Conservation (phyloP, 805 yeast species). For the Candida verbasci region DNA sequence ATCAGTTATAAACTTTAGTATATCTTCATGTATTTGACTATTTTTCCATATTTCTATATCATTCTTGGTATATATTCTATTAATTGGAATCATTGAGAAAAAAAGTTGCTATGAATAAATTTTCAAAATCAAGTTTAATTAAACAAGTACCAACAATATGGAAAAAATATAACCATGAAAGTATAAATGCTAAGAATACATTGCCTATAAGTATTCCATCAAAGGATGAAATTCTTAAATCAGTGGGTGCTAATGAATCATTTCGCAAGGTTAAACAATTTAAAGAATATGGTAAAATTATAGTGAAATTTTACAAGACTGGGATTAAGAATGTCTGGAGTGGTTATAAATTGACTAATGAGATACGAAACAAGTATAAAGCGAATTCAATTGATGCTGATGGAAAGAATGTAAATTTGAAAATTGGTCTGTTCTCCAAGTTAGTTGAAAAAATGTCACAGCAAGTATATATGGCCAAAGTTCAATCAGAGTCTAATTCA, state of each 20-base stretch:
- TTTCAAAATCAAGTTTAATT: constrained; percentile 2
- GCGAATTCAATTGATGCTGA: constrained; percentile 17
- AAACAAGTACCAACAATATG: constrained; percentile 14
- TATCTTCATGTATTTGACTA: constrained; percentile 44
- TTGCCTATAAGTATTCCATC: constrained; percentile 26
- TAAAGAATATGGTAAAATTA: constrained; percentile 38
- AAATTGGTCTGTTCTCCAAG: constrained; percentile 30
- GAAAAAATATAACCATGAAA: constrained; percentile 7
- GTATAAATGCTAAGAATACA: constrained; percentile 25
- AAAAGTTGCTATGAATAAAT: neutral
- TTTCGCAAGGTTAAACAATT: constrained; percentile 28
- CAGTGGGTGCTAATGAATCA: constrained; percentile 18
- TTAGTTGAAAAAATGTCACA: constrained; percentile 34
- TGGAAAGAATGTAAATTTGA: constrained; percentile 22
- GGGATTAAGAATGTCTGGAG: constrained; percentile 57
- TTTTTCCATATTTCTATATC: constrained; percentile 63
- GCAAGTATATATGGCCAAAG: constrained; percentile 28
- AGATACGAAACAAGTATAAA: constrained; percentile 16
- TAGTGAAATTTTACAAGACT: constrained; percentile 50
- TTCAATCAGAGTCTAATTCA: constrained; percentile 13
- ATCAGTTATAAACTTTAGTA: constrained; percentile 51
- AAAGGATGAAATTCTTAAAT: constrained; percentile 21
- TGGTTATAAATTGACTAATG: constrained; percentile 23
- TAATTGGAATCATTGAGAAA: constrained; percentile 10
- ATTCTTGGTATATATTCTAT: constrained; percentile 46